Evolutionary conservation across 345 rosid genomes (phyloP).

Genomic region (Pseudoturritis turrita): DNA sequence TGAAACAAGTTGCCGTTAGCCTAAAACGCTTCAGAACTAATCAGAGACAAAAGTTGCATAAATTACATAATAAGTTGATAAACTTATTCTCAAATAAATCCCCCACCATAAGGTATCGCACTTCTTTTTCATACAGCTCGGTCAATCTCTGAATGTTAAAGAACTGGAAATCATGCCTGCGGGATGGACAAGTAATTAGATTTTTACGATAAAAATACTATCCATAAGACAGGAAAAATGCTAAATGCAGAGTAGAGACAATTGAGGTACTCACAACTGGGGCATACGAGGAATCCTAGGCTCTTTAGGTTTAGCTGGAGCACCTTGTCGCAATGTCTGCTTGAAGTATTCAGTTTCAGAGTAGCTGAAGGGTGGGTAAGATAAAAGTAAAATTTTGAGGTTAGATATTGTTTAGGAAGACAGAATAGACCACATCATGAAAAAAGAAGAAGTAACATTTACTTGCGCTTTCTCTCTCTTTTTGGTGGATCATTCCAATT

Average conservation of each 20-base stretch:
- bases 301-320: constrained; percentile 87
- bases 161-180: constrained; percentile 97
- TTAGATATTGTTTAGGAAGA: constrained; percentile 1
- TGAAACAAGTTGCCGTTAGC: background rate
- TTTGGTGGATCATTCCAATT: constrained; percentile 98
- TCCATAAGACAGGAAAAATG: background rate
- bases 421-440: background rate
- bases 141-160: constrained; percentile 94
- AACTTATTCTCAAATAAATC: constrained; percentile 1
- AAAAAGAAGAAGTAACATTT: constrained; percentile 23
- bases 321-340: constrained; percentile 96
- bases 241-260: background rate
- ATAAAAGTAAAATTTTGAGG: constrained; percentile 15
- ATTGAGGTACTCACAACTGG: constrained; percentile 56
- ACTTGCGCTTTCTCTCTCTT: constrained; percentile 99
- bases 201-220: background rate
- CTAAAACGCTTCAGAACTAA: background rate
- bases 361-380: constrained; percentile 68
- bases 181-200: constrained; percentile 1
- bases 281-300: constrained; percentile 99
- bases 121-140: constrained; percentile 97
- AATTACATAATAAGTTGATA: background rate
- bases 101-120: constrained; percentile 91
- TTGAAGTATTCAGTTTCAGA: constrained; percentile 96
- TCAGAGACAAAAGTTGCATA: constrained; percentile 1